A percentile compares a stretch with the other conserved stretches of the same genome.
Conservation (phyloP, 306 rosid genomes). For the Lithocarpus polystachyus region DNA sequence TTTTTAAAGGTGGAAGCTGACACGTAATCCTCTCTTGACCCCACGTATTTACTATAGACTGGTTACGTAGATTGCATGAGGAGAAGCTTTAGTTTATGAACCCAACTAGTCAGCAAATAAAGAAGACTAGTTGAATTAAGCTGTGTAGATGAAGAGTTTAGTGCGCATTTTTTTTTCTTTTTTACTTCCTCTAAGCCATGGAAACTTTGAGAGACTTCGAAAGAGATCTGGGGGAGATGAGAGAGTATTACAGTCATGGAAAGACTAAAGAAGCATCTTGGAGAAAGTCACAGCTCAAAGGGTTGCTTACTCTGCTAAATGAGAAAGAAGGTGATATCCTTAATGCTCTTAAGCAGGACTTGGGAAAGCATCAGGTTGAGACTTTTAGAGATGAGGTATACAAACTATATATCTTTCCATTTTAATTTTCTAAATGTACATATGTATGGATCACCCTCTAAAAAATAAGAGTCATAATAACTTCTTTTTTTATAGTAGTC, state of each 20-base stretch:
- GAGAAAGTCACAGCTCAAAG: slow-evolving; percentile 67
- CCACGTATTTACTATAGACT: background rate
- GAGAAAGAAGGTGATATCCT: slow-evolving; percentile 48
- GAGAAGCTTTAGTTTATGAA: background rate
- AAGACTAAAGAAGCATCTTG: slow-evolving; percentile 62
- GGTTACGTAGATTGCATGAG: background rate
- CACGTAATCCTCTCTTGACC: no score
- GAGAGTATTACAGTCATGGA: slow-evolving; percentile 52
- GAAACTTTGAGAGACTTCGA: slow-evolving; percentile 25
- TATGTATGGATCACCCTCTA: background rate
- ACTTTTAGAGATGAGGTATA: slow-evolving; percentile 75
- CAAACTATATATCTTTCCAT: background rate
- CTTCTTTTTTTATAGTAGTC: no score
- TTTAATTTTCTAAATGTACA: background rate
- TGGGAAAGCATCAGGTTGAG: slow-evolving; percentile 70
- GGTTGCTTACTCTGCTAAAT: slow-evolving; percentile 30
- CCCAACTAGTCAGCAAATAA: background rate
- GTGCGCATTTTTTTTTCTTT: no score
- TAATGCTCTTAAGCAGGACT: slow-evolving; percentile 54
- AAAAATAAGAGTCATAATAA: background rate
- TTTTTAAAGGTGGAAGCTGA: no score
- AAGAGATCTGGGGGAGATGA: slow-evolving; percentile 34
- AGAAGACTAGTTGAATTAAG: background rate
- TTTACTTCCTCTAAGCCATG: slow-evolving; percentile 13
- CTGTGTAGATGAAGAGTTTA: background rate